phyloP scores from a whole-genome alignment of 176 grass and related monocot species.

The Poa pratensis region DNA sequence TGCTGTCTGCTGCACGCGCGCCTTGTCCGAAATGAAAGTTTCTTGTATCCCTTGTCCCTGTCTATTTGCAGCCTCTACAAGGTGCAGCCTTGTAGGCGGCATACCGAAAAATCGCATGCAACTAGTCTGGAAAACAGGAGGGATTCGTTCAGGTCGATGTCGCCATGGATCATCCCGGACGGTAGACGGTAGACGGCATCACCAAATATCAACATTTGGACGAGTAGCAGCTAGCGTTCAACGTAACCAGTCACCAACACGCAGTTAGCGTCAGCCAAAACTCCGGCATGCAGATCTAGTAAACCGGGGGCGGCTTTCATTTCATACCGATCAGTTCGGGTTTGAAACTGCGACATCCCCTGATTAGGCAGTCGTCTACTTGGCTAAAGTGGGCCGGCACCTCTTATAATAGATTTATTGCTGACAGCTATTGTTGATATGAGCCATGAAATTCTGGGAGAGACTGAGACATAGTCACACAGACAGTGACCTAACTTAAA shows the following conservation, averaged over 20 bases:
- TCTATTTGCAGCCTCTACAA: conserved; percentile 1
- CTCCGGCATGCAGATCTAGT: not conserved
- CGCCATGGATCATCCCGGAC: not conserved
- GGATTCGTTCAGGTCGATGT: not conserved
- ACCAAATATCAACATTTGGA: not conserved
- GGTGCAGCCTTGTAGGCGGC: not conserved
- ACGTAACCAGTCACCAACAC: not conserved
- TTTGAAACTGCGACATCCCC: not conserved
- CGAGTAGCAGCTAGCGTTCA: not conserved
- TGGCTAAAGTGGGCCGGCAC: not conserved
- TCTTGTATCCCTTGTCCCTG: not conserved
- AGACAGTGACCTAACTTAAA: conserved; percentile 13
- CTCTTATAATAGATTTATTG: not conserved
- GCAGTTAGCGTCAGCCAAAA: not conserved
- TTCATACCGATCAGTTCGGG: not conserved
- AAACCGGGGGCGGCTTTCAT: conserved; percentile 4
- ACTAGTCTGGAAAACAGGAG: not conserved
- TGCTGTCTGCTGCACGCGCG: conserved; percentile 19
- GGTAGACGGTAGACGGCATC: not conserved
- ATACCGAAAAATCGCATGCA: not conserved
- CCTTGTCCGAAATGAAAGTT: not conserved
- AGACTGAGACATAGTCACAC: not conserved
- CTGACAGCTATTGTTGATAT: conserved; percentile 17
- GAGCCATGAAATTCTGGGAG: conserved; percentile 9
- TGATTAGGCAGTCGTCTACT: not conserved